Base-by-base conservation (phyloP, 2,329 filamentous ascomycete species). In the Phyllosticta citriasiana region DNA sequence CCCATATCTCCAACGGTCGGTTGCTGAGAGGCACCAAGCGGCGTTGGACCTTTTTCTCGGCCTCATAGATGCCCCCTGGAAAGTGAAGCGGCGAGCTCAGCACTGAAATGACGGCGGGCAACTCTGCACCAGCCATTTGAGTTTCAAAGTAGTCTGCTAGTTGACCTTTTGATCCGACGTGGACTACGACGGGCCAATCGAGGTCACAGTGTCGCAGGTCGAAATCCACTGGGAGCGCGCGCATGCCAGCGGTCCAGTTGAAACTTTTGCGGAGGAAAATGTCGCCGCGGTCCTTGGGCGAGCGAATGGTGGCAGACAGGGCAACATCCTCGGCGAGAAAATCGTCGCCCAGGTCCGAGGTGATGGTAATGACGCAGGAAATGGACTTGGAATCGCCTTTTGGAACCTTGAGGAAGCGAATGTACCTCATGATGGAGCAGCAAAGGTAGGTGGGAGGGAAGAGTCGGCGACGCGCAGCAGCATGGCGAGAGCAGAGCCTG, bases 391-490 rank as follows among this genome's bases (percentile, higher is more conserved):
- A 67, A 30, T 75, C 74, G 26, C 80, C 72, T 60, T 78, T 77
- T 9, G 87, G 86, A 1, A 82, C 76, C 67, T 88, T 88, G 66
- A 89, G 78, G 67, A 88, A 88, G 63, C 86, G 85, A 67, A 89
- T 78, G 70, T 87, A 87, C 65, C 84, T 68, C 74, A 76, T 76
- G 35, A 16, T 52, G 55, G 9, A 27, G 40, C 54, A 40, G 47
- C 24, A 22, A n/a, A 53, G 9, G 52, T 22, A 22, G 22, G 27
- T 47, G n/a, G 40, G 19, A 25, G 22, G 24, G n/a, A 27, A 8
- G 24, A n/a, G 22, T 22, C 35, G 10, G 12, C 10, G 33, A 12
- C 22, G 4, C 3, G 22, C 35, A 61, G 55, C 59, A 61, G 55
- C 59, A 61, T 35, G 59, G 47, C 55, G 59, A 55, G 47, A 19